A percentile compares a stretch with the other conserved stretches of the same genome.
phyloP scores from a whole-genome alignment of 192 early-diverging fungal genomes.

The Umbelopsis sp. region DNA sequence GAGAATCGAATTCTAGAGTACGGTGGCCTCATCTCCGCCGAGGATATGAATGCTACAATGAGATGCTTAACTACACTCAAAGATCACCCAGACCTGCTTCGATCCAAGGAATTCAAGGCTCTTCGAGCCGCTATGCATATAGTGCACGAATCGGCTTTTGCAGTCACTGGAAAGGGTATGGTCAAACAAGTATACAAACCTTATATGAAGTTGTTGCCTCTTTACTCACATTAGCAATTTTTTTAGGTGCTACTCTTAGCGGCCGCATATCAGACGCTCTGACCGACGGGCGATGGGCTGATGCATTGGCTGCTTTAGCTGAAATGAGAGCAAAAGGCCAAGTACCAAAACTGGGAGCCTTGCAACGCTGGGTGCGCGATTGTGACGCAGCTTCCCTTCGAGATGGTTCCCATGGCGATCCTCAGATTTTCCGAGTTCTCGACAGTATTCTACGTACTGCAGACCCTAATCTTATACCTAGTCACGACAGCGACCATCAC shows the following conservation, averaged over 20 bases:
- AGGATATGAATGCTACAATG: conserved; percentile 52
- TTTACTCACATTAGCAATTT: background rate
- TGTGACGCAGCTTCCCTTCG: conserved; percentile 65
- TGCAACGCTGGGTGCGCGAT: conserved; percentile 73
- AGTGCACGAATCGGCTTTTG: conserved; percentile 44
- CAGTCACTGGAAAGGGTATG: conserved; percentile 45
- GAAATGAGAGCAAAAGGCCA: conserved; percentile 54
- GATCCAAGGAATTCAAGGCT: conserved; percentile 52
- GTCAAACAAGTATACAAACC: background rate
- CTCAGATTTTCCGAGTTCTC: conserved; percentile 55
- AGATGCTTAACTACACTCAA: conserved; percentile 45
- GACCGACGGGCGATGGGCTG: conserved; percentile 55
- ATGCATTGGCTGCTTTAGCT: conserved; percentile 50
- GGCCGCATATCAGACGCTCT: conserved; percentile 54
- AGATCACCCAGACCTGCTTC: conserved; percentile 46
- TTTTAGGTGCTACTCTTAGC: conserved; percentile 35
- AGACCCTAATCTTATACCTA: conserved; percentile 54
- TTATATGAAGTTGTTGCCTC: too few relatives aligned
- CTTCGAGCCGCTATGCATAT: conserved; percentile 53
- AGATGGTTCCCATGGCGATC: conserved; percentile 41
- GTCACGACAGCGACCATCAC: conserved; percentile 23
- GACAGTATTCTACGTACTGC: conserved; percentile 67
- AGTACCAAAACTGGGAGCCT: conserved; percentile 57
- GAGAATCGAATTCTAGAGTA: conserved; percentile 21
- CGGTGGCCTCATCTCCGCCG: conserved; percentile 34